Conservation (phyloP, 257 asterid species). For the Parsonsia alboflavescens region DNA sequence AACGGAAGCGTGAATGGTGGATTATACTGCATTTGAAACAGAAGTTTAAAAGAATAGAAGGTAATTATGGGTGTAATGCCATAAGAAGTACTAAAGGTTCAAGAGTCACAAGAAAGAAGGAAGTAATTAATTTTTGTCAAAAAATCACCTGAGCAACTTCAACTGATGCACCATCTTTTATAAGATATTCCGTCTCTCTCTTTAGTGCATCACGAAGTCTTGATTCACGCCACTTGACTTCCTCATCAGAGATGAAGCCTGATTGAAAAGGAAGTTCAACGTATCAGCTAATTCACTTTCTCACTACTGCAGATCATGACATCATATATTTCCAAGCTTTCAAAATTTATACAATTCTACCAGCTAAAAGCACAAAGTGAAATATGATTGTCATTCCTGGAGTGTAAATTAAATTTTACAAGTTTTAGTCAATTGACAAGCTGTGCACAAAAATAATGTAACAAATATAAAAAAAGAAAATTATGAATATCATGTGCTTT, state of each 20-base stretch:
- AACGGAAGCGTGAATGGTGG: conserved; percentile 90
- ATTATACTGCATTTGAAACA: conserved; percentile 61
- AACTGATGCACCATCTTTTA: conserved; percentile 45
- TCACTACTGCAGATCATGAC: not conserved
- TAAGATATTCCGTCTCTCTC: conserved; percentile 42
- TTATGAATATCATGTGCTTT: not conserved
- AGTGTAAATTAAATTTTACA: not conserved
- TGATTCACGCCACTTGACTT: conserved; percentile 61
- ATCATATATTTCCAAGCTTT: conserved; percentile 2
- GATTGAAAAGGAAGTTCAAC: conserved; percentile 14
- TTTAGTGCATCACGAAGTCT: conserved; percentile 42
- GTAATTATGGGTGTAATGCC: not conserved
- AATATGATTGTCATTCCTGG: not conserved
- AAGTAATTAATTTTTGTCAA: not conserved
- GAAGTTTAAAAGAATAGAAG: conserved; percentile 6
- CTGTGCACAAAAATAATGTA: not conserved
- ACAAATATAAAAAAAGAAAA: not conserved
- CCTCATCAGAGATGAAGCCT: conserved; percentile 82
- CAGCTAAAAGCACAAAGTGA: not conserved
- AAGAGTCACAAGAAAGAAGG: not conserved
- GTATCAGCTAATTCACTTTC: not conserved
- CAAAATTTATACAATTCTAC: not conserved
- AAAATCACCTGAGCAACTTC: conserved; percentile 81
- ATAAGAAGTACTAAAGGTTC: not conserved
- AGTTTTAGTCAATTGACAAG: not conserved